Percentiles rank a stretch among this genome's conserved stretches.
phyloP scores from a whole-genome alignment of 1,284 basidiomycete genomes.

The Sanghuangporus weigelae region DNA sequence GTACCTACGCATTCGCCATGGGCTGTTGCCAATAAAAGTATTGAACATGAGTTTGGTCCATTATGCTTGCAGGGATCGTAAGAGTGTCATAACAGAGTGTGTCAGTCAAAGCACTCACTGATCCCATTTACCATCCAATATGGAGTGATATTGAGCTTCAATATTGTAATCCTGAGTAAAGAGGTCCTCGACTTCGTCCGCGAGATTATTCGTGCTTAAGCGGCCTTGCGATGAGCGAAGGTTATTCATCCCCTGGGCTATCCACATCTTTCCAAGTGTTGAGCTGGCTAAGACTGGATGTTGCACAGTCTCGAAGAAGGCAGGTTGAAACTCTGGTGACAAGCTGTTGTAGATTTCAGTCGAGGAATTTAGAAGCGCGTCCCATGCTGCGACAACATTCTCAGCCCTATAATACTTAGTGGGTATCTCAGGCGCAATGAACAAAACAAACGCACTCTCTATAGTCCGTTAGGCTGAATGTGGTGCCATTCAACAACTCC shows the following conservation, averaged over 20 bases:
- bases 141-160: constrained; percentile 52
- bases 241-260: constrained; percentile 56
- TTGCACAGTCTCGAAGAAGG: constrained; percentile 68
- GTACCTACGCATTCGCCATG: constrained; percentile 49
- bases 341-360: constrained; percentile 52
- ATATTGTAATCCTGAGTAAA: constrained; percentile 57
- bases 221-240: constrained; percentile 59
- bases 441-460: constrained; percentile 48
- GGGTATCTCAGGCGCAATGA: not conserved
- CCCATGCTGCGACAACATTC: constrained; percentile 46
- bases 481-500: constrained; percentile 58
- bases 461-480: constrained; percentile 59
- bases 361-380: constrained; percentile 42
- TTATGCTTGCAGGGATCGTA: constrained; percentile 40
- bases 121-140: constrained; percentile 63
- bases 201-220: constrained; percentile 53
- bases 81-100: not conserved
- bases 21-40: constrained; percentile 72
- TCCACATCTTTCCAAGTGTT: constrained; percentile 52
- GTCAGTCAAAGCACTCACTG: constrained; percentile 34
- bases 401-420: constrained; percentile 47
- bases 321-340: constrained; percentile 39
- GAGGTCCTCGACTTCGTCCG: constrained; percentile 46
- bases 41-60: constrained; percentile 61
- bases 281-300: constrained; percentile 56